Conservation (phyloP, 441 rosid species). For the Populus hybrid region DNA sequence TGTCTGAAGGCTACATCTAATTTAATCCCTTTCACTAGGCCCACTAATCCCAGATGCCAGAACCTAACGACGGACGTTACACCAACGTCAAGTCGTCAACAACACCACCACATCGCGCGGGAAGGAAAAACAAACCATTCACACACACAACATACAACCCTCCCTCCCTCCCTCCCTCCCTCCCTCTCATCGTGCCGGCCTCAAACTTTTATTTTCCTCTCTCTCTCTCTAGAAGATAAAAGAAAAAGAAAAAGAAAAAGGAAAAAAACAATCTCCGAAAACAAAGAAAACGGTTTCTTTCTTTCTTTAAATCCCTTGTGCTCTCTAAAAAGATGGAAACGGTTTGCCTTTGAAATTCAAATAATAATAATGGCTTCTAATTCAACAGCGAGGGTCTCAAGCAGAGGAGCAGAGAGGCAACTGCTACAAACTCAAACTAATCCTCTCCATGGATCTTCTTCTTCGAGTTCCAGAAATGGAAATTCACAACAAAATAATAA, state of each 20-base stretch:
- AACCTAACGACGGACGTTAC: background rate
- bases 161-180: background rate
- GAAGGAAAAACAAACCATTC: constrained; percentile 12
- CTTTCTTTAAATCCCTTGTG: background rate
- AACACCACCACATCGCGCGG: constrained; percentile 15
- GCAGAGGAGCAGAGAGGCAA: background rate
- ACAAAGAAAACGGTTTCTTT: background rate
- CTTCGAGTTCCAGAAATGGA: constrained; percentile 30
- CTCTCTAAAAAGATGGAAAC: background rate
- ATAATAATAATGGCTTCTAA: background rate
- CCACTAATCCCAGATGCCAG: background rate
- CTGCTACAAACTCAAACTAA: background rate
- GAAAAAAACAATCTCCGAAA: background rate
- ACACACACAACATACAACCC: background rate
- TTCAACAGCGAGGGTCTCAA: background rate
- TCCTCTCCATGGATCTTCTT: background rate
- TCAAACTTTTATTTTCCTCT: constrained; percentile 19
- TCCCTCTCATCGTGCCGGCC: constrained; percentile 45
- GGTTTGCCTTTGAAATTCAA: background rate
- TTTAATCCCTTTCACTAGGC: background rate
- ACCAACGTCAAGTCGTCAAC: background rate
- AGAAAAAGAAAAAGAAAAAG: background rate
- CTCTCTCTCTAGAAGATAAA: background rate
- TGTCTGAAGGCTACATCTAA: background rate
- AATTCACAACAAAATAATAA: constrained; percentile 4